Evolutionary conservation across 495 filamentous ascomycete genomes (phyloP).

Genomic region (Lepraria neglecta): DNA sequence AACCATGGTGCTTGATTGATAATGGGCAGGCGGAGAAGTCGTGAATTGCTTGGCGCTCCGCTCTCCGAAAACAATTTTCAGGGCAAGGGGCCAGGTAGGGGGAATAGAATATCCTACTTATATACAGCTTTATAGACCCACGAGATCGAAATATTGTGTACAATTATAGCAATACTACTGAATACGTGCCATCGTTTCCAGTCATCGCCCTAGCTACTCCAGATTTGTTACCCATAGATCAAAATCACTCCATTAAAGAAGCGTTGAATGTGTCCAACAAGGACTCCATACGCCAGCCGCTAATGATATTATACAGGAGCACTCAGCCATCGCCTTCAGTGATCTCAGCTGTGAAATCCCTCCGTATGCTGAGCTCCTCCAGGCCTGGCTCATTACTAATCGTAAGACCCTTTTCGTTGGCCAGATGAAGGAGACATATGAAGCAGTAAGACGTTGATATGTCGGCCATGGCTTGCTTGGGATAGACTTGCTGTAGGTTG

Average conservation of each 20-base stretch:
- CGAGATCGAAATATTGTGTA: too few relatives aligned
- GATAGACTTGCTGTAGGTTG: constrained; percentile 76
- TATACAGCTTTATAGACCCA: too few relatives aligned
- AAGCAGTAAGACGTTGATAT: constrained; percentile 97
- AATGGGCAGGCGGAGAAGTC: not conserved
- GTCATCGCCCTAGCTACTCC: constrained; percentile 5
- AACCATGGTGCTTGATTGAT: not conserved
- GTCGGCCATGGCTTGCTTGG: constrained; percentile 74
- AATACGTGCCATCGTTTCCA: not conserved
- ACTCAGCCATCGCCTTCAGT: constrained; percentile 15
- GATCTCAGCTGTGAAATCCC: constrained; percentile 25
- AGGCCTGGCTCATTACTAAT: constrained; percentile 28
- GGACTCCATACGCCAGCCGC: constrained; percentile 3
- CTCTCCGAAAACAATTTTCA: not conserved
- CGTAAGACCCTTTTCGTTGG: constrained; percentile 87
- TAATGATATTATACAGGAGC: not conserved
- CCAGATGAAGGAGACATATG: constrained; percentile 90
- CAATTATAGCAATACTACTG: not conserved
- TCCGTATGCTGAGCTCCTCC: constrained; percentile 26
- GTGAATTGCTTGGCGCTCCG: constrained; percentile 4
- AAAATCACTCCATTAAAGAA: not conserved
- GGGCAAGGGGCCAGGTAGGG: too few relatives aligned
- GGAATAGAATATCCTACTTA: too few relatives aligned
- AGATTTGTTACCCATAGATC: not conserved
- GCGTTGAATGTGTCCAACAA: not conserved